phyloP scores from a whole-genome alignment of 75 land plant species.

The Larix kaempferi region DNA sequence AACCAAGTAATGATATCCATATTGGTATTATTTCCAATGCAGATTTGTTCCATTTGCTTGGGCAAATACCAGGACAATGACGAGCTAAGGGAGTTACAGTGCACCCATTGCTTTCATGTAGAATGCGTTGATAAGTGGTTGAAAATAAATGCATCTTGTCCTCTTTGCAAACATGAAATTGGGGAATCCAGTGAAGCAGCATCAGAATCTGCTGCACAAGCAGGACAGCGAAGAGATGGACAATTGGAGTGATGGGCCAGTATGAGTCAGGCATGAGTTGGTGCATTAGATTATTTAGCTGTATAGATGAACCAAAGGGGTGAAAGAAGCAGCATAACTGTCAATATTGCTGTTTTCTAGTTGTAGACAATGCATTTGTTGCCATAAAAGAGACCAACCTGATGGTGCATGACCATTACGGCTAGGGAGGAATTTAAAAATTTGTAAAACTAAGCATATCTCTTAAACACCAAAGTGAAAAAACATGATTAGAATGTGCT shows the following conservation, averaged over 20 bases:
- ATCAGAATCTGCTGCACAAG: constrained; percentile 2
- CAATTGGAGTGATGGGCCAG: not conserved
- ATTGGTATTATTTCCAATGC: constrained; percentile 4
- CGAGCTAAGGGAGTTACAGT: constrained; percentile 71
- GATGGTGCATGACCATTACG: too few relatives aligned
- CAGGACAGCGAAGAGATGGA: not conserved
- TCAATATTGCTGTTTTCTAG: too few relatives aligned
- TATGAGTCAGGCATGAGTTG: too few relatives aligned
- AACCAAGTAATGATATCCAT: not conserved
- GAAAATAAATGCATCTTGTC: constrained; percentile 83
- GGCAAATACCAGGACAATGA: constrained; percentile 71
- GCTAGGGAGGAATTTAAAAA: too few relatives aligned
- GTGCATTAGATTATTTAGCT: too few relatives aligned
- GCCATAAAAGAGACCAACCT: too few relatives aligned
- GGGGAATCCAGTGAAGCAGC: constrained; percentile 27
- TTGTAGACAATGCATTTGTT: too few relatives aligned
- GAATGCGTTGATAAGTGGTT: constrained; percentile 92
- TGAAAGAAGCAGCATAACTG: too few relatives aligned
- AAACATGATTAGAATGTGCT: too few relatives aligned
- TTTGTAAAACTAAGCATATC: too few relatives aligned
- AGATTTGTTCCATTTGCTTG: constrained; percentile 85
- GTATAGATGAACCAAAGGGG: too few relatives aligned
- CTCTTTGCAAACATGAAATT: constrained; percentile 85
- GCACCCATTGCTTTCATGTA: constrained; percentile 75
- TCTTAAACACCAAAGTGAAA: too few relatives aligned